phyloP scores from a whole-genome alignment of 2,329 filamentous ascomycete species.

The Sporothrix luriei region DNA sequence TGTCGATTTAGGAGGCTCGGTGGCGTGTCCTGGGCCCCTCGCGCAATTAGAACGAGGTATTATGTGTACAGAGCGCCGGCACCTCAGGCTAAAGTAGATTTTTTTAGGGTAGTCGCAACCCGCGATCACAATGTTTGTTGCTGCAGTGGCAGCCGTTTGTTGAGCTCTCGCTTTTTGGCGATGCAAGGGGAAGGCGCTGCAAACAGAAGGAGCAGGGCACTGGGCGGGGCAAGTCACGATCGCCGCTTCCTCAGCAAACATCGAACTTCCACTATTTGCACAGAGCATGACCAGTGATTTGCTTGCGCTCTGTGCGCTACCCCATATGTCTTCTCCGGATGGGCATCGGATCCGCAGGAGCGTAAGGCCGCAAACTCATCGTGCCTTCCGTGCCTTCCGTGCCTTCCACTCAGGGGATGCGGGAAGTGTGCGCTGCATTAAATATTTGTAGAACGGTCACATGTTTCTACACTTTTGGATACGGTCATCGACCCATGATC shows the following conservation, averaged over 20 bases:
- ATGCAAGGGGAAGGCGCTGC: slow-evolving; percentile 23
- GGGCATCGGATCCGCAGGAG: background rate
- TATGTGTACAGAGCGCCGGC: background rate
- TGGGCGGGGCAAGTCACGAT: background rate
- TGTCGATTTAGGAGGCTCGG: slow-evolving; percentile 24
- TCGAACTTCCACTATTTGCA: background rate
- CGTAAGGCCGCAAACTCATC: background rate
- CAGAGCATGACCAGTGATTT: slow-evolving; percentile 23
- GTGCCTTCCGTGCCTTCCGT: background rate
- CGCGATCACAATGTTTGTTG: background rate
- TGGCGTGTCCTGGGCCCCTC: background rate
- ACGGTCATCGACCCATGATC: background rate
- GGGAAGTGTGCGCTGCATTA: too few species aligned
- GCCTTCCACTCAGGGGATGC: background rate
- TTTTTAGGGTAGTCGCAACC: background rate
- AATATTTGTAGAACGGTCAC: background rate
- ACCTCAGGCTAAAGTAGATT: background rate
- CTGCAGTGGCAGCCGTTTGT: background rate
- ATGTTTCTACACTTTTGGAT: background rate
- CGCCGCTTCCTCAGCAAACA: slow-evolving; percentile 13
- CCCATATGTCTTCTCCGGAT: slow-evolving; percentile 14
- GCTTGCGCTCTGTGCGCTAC: slow-evolving; percentile 5
- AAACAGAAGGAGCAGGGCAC: slow-evolving; percentile 6
- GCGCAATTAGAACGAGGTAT: slow-evolving; percentile 3
- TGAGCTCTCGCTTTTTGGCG: background rate